These are phyloP conservation scores for Vinca major DNA, from an alignment of 305 asterid genomes.

Conservation along the genomic window DNA sequence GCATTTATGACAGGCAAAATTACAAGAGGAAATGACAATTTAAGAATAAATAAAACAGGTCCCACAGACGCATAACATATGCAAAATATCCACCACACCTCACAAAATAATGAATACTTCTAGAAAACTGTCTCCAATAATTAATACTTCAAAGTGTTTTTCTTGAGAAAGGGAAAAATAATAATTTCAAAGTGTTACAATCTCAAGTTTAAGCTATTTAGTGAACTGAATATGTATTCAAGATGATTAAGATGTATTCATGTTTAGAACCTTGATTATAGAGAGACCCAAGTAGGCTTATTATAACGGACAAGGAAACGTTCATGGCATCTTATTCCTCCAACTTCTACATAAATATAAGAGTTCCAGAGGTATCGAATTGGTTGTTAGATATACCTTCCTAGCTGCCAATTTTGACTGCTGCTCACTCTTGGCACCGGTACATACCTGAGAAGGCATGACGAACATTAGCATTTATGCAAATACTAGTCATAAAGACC, in stretches of 20 bases:
- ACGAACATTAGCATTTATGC: neutral
- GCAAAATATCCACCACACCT: neutral
- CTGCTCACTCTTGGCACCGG: constrained; percentile 35
- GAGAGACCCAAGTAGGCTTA: too few relatives aligned
- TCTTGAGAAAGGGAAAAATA: neutral
- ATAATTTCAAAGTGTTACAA: too few relatives aligned
- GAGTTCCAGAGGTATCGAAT: neutral
- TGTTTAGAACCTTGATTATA: too few relatives aligned
- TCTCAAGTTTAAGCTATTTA: too few relatives aligned
- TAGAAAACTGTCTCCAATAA: neutral
- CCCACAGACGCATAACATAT: neutral
- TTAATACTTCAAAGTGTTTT: neutral
- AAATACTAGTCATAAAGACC: too few relatives aligned
- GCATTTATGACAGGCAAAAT: too few relatives aligned
- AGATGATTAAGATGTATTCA: too few relatives aligned
- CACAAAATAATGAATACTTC: neutral
- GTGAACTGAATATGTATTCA: too few relatives aligned
- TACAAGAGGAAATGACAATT: neutral
- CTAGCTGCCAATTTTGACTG: constrained; percentile 32
- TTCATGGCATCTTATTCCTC: neutral
- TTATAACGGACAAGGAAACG: neutral
- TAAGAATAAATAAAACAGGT: neutral
- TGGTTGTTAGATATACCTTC: constrained; percentile 24
- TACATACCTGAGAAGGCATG: constrained; percentile 22
- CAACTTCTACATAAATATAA: neutral